These are phyloP conservation scores for Trichosporon sp. DNA, from an alignment of 1,284 basidiomycete genomes.

Conservation along the genomic window DNA sequence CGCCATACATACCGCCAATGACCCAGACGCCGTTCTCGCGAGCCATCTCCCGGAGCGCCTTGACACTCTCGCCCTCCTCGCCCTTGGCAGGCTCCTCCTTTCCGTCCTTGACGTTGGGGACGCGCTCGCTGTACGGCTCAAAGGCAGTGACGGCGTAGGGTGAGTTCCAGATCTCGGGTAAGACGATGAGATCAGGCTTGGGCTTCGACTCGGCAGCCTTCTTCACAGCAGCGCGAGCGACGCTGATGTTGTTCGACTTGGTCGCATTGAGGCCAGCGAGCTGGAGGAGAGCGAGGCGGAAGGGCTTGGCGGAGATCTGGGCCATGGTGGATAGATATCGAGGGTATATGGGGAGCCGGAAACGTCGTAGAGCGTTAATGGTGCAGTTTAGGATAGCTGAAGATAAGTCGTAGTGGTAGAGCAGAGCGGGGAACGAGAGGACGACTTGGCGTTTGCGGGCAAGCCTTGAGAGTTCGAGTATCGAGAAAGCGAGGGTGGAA, in stretches of 20 bases:
- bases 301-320: slow-evolving; percentile 54
- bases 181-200: slow-evolving; percentile 71
- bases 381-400: neutral
- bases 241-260: slow-evolving; percentile 68
- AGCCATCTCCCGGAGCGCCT: slow-evolving; percentile 74
- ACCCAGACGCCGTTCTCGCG: slow-evolving; percentile 79
- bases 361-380: neutral
- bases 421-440: neutral
- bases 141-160: slow-evolving; percentile 87
- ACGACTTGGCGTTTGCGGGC: neutral
- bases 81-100: slow-evolving; percentile 3
- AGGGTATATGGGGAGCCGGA: no score
- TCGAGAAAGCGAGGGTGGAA: neutral
- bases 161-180: slow-evolving; percentile 98
- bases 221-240: slow-evolving; percentile 71
- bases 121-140: slow-evolving; percentile 74
- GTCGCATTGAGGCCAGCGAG: slow-evolving; percentile 63
- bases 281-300: slow-evolving; percentile 80
- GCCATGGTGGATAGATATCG: slow-evolving; percentile 28
- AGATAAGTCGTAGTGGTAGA: neutral
- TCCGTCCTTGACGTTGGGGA: slow-evolving; percentile 50
- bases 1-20: slow-evolving; percentile 73
- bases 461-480: neutral
- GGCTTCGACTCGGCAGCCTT: slow-evolving; percentile 56
- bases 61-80: slow-evolving; percentile 64